A percentile compares a stretch with the other conserved stretches of the same genome.
phyloP scores from a whole-genome alignment of 495 filamentous ascomycete genomes.

The Penicillium herquei region DNA sequence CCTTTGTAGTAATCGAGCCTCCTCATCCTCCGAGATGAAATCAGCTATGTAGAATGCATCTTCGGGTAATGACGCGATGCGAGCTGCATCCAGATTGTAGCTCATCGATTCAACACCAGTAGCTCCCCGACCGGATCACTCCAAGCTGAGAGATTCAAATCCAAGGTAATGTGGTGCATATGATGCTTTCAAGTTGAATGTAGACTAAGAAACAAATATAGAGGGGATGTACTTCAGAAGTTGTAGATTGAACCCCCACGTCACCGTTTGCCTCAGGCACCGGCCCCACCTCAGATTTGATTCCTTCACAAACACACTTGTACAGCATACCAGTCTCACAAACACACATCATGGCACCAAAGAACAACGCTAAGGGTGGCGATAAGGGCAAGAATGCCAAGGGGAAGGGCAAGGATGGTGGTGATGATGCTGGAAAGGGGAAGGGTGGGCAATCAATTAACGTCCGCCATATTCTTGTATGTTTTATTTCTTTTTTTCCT shows the following conservation, averaged over 20 bases:
- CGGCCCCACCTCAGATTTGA: conserved; percentile 18
- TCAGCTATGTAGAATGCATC: conserved; percentile 82
- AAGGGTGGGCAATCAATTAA: conserved; percentile 60
- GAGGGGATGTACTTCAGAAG: neutral
- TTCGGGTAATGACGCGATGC: conserved; percentile 59
- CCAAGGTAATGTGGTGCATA: no score
- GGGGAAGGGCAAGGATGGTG: conserved; percentile 50
- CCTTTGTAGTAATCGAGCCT: conserved; percentile 67
- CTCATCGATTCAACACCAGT: conserved; percentile 6
- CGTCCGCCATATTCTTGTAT: conserved; percentile 82
- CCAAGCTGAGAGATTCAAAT: no score
- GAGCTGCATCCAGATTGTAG: conserved; percentile 39
- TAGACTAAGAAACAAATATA: neutral
- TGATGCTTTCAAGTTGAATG: no score
- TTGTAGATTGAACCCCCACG: neutral
- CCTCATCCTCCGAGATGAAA: conserved; percentile 80
- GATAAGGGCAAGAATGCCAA: conserved; percentile 37
- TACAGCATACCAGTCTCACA: neutral
- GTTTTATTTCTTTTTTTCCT: conserved; percentile 17
- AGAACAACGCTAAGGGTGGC: conserved; percentile 51
- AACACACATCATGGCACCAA: conserved; percentile 46
- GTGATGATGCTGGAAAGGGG: conserved; percentile 32
- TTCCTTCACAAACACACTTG: neutral
- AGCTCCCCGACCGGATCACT: neutral
- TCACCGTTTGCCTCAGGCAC: conserved; percentile 19